phyloP scores from a whole-genome alignment of 768 basidiomycete genomes.

The Auriscalpium microsporum region DNA sequence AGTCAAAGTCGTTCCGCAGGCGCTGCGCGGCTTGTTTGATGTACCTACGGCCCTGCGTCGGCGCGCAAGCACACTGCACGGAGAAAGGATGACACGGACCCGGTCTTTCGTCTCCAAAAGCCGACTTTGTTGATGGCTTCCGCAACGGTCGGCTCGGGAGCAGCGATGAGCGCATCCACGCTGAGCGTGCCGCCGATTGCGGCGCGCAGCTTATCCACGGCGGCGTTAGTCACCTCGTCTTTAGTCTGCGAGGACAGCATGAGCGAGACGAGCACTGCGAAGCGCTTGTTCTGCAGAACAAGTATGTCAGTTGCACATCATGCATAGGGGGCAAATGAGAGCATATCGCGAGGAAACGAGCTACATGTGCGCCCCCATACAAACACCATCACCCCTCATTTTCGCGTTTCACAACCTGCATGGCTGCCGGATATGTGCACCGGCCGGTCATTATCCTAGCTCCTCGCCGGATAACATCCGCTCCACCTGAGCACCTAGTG shows the following conservation, averaged over 20 bases:
- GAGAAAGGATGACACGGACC: slow-evolving; percentile 34
- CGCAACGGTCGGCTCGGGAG: slow-evolving; percentile 54
- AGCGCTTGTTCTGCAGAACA: slow-evolving; percentile 58
- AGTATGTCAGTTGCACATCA: too few species aligned
- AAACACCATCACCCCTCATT: too few species aligned
- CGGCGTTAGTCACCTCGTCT: slow-evolving; percentile 79
- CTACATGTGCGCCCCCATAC: too few species aligned
- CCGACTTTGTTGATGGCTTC: slow-evolving; percentile 84
- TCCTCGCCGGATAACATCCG: too few species aligned
- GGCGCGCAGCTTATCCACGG: slow-evolving; percentile 61
- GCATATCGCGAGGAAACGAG: too few species aligned
- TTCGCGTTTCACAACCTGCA: too few species aligned
- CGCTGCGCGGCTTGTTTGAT: slow-evolving; percentile 64
- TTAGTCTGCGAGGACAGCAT: slow-evolving; percentile 97
- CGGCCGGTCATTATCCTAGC: too few species aligned
- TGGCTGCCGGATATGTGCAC: too few species aligned
- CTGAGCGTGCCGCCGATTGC: slow-evolving; percentile 76
- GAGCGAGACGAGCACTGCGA: slow-evolving; percentile 80
- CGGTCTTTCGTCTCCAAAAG: slow-evolving; percentile 85
- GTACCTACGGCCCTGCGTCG: slow-evolving; percentile 37
- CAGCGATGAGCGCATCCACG: slow-evolving; percentile 57
- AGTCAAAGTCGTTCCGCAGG: slow-evolving; percentile 63
- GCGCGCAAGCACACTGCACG: background rate
- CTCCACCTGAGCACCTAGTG: too few species aligned
- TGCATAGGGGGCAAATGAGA: too few species aligned